Evolutionary conservation across 208 protist genomes (phyloP).

Genomic region (Trypanosomatidae sp.): DNA sequence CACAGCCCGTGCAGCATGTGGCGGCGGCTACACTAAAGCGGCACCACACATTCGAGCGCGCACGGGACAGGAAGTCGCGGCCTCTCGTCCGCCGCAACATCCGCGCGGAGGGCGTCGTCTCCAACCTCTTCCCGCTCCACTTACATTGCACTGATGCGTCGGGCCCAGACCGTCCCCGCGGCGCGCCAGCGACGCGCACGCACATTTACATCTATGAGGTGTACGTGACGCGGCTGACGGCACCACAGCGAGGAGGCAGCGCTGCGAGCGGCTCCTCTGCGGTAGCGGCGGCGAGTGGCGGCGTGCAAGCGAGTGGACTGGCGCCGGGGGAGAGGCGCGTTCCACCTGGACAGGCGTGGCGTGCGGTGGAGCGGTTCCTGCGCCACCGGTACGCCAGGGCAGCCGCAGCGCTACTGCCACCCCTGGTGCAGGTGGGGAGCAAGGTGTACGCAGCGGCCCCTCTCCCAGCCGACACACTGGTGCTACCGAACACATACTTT

Average conservation of each 20-base stretch:
- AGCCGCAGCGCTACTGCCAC: slow-evolving; percentile 35
- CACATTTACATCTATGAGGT: slow-evolving; percentile 75
- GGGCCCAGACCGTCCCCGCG: neutral
- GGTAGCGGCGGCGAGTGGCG: neutral
- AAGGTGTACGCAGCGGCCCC: slow-evolving; percentile 57
- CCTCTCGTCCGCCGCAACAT: slow-evolving; percentile 58
- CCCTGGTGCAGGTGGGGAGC: slow-evolving; percentile 56
- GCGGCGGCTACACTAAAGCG: slow-evolving; percentile 46
- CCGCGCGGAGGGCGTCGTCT: slow-evolving; percentile 70
- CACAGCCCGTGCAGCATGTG: slow-evolving; percentile 32
- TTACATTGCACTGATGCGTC: slow-evolving; percentile 13
- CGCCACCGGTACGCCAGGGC: slow-evolving; percentile 23
- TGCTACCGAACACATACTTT: slow-evolving; percentile 50
- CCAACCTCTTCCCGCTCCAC: slow-evolving; percentile 71
- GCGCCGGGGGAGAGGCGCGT: slow-evolving; percentile 37
- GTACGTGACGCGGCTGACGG: slow-evolving; percentile 51
- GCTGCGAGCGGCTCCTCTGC: neutral
- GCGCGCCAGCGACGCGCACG: neutral
- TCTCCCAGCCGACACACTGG: slow-evolving; percentile 55
- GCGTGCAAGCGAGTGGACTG: slow-evolving; percentile 1
- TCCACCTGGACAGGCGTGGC: slow-evolving; percentile 42
- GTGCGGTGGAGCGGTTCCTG: slow-evolving; percentile 47
- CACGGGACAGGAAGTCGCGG: slow-evolving; percentile 61
- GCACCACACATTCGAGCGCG: slow-evolving; percentile 42
- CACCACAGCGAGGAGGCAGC: neutral